phyloP scores from a whole-genome alignment of 768 basidiomycete species.

The Termitomyces sp. region DNA sequence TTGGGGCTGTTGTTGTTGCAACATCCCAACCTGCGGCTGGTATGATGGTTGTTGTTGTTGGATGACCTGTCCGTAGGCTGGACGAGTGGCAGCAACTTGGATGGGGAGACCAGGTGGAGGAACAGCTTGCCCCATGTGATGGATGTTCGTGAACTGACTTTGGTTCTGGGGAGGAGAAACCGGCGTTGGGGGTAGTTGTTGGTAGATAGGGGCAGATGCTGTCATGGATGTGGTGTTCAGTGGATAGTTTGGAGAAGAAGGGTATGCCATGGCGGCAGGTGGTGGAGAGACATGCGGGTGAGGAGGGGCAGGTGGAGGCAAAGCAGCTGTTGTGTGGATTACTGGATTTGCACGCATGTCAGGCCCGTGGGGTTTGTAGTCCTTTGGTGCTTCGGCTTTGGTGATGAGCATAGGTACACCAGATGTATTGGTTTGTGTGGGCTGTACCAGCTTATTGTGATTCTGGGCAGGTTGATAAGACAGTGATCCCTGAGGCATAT shows the following conservation, averaged over 20 bases:
- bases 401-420: not conserved
- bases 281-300: not conserved
- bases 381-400: not conserved
- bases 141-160: not conserved
- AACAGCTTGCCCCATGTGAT: not conserved
- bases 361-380: not conserved
- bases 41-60: not conserved
- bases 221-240: not conserved
- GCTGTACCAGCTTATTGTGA: not conserved
- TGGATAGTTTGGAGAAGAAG: not conserved
- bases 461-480: conserved; percentile 6
- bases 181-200: not conserved
- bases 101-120: not conserved
- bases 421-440: conserved; percentile 4
- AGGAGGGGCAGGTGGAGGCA: not conserved
- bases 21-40: not conserved
- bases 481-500: conserved; percentile 4
- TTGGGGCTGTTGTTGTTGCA: not conserved
- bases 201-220: not conserved
- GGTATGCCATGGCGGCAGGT: not conserved
- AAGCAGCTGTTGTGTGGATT: not conserved
- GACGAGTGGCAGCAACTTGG: not conserved
- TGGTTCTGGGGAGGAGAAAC: not conserved
- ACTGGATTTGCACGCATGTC: not conserved
- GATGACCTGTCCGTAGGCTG: too few relatives aligned